Evolutionary conservation across 2,329 filamentous ascomycete genomes (phyloP).

Genomic region (Orbilia ellipsospora): DNA sequence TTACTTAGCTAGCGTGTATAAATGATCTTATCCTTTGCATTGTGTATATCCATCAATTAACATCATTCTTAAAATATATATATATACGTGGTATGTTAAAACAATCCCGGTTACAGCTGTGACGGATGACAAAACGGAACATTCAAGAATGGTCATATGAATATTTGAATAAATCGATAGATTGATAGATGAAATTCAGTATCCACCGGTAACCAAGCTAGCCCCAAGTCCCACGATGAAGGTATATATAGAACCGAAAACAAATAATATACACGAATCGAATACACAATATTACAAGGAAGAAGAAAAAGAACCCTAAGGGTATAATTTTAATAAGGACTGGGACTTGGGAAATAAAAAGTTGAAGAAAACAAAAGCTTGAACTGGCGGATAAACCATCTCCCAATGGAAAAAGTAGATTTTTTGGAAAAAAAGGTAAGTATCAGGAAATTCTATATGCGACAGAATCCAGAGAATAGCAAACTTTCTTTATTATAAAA

Average conservation of each 20-base stretch:
- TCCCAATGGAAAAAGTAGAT: neutral
- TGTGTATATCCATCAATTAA: no score
- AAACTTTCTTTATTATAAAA: conserved; percentile 10
- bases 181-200: no score
- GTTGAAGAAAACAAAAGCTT: neutral
- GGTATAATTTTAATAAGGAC: conserved; percentile 1
- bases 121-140: no score
- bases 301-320: conserved; percentile 32
- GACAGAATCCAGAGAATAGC: conserved; percentile 16
- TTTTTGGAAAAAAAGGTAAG: conserved; percentile 35
- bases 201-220: no score
- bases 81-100: no score
- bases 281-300: neutral
- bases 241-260: conserved; percentile 1
- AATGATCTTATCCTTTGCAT: no score
- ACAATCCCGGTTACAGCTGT: no score
- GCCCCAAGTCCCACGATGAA: neutral
- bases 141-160: no score
- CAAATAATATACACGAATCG: conserved; percentile 28
- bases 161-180: no score
- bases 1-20: neutral
- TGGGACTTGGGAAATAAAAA: no score
- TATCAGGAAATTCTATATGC: conserved; percentile 51
- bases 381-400: neutral
- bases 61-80: no score